Percentiles rank a stretch among this genome's conserved stretches.
These are phyloP conservation scores for Apiospora malaysiana DNA, from an alignment of 2,329 filamentous ascomycete species.

Conservation along the genomic window DNA sequence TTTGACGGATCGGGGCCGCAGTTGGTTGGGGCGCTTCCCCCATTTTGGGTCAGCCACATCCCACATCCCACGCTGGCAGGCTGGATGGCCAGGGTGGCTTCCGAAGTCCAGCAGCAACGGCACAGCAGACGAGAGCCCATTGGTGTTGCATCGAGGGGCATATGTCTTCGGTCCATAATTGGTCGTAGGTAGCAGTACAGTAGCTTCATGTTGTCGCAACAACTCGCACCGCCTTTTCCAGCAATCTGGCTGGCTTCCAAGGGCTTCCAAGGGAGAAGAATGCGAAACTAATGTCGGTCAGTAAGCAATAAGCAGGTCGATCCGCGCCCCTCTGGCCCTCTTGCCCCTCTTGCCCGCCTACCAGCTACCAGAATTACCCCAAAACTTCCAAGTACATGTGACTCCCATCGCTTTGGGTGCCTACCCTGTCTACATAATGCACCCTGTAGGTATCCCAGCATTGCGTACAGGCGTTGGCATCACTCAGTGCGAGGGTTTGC, in stretches of 20 bases:
- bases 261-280: neutral
- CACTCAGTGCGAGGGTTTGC: neutral
- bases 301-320: constrained; percentile 7
- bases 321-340: neutral
- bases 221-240: neutral
- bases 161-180: neutral
- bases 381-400: neutral
- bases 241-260: neutral
- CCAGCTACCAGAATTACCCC: neutral
- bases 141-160: neutral
- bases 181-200: neutral
- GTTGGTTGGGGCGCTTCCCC: constrained; percentile 15
- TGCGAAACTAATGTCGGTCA: constrained; percentile 17
- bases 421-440: neutral
- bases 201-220: neutral
- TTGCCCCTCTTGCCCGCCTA: neutral
- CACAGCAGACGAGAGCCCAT: neutral
- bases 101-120: neutral
- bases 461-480: neutral
- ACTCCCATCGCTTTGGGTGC: neutral
- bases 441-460: neutral
- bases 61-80: neutral
- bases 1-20: constrained; percentile 4
- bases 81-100: neutral
- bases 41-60: constrained; percentile 12